These are phyloP conservation scores for Hypoxylon fragiforme DNA, from an alignment of 495 filamentous ascomycete genomes.

Conservation along the genomic window DNA sequence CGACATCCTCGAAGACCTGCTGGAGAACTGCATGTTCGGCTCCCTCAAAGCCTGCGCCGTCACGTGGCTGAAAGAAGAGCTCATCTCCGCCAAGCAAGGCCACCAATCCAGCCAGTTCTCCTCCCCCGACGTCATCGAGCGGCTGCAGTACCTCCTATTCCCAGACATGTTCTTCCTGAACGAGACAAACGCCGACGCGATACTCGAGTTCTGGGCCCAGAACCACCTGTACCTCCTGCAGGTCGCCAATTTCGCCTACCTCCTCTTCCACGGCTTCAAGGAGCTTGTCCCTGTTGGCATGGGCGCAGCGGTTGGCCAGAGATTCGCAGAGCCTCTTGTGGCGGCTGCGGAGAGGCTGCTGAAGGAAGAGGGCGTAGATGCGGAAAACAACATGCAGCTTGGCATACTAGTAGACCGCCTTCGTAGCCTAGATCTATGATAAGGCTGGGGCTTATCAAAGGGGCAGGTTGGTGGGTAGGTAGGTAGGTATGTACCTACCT, in stretches of 20 bases:
- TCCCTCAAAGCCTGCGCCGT: slow-evolving; percentile 80
- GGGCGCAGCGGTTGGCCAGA: slow-evolving; percentile 51
- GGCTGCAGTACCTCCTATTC: slow-evolving; percentile 50
- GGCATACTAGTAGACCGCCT: slow-evolving; percentile 45
- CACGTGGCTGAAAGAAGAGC: slow-evolving; percentile 84
- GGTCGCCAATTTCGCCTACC: slow-evolving; percentile 53
- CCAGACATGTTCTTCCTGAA: slow-evolving; percentile 40
- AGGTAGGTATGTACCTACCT: too few relatives aligned
- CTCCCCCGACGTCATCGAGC: slow-evolving; percentile 52
- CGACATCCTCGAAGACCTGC: slow-evolving; percentile 74
- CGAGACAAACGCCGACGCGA: slow-evolving; percentile 27
- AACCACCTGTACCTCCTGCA: slow-evolving; percentile 51
- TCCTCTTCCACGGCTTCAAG: slow-evolving; percentile 52
- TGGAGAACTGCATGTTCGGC: slow-evolving; percentile 78
- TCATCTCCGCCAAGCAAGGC: slow-evolving; percentile 53
- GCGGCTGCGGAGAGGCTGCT: slow-evolving; percentile 48
- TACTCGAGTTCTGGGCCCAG: slow-evolving; percentile 42
- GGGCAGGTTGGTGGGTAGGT: background rate
- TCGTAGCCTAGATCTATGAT: slow-evolving; percentile 27
- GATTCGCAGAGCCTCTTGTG: slow-evolving; percentile 57
- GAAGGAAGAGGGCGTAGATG: slow-evolving; percentile 37
- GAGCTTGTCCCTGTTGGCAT: slow-evolving; percentile 45
- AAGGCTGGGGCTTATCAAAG: background rate
- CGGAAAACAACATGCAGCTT: slow-evolving; percentile 36
- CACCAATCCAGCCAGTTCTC: slow-evolving; percentile 59